Evolutionary conservation across 371 early-diverging fungal genomes (phyloP).

Genomic region (Dentiscutata heterogama): DNA sequence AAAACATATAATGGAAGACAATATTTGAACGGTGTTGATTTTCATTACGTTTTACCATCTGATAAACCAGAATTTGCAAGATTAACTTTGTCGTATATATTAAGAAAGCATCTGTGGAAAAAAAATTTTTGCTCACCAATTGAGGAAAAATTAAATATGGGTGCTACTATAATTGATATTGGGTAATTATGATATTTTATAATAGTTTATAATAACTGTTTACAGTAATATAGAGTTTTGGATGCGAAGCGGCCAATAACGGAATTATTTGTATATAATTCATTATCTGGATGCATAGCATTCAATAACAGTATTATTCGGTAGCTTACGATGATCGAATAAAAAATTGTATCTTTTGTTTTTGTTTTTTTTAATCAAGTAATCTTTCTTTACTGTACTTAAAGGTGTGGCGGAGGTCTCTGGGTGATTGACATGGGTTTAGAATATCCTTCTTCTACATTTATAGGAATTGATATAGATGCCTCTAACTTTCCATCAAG

Average conservation of each 20-base stretch:
- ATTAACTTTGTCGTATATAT: background rate
- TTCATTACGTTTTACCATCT: background rate
- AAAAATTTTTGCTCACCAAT: constrained; percentile 33
- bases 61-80: constrained; percentile 4
- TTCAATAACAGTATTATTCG: too few relatives aligned
- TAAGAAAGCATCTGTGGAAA: background rate
- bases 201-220: too few relatives aligned
- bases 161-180: constrained; percentile 21
- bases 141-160: background rate
- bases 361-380: background rate
- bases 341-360: background rate
- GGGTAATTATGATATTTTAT: background rate
- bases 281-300: too few relatives aligned
- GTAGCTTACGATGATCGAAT: too few relatives aligned
- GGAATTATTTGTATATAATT: too few relatives aligned
- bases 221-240: too few relatives aligned
- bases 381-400: too few relatives aligned
- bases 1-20: too few relatives aligned
- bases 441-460: background rate
- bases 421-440: constrained; percentile 15
- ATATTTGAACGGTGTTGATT: too few relatives aligned
- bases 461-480: constrained; percentile 1
- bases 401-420: background rate
- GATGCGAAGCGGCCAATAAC: too few relatives aligned
- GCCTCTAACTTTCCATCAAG: background rate